These are phyloP conservation scores for Boletus subcaerulescens DNA, from an alignment of 768 basidiomycete species.

Conservation along the genomic window DNA sequence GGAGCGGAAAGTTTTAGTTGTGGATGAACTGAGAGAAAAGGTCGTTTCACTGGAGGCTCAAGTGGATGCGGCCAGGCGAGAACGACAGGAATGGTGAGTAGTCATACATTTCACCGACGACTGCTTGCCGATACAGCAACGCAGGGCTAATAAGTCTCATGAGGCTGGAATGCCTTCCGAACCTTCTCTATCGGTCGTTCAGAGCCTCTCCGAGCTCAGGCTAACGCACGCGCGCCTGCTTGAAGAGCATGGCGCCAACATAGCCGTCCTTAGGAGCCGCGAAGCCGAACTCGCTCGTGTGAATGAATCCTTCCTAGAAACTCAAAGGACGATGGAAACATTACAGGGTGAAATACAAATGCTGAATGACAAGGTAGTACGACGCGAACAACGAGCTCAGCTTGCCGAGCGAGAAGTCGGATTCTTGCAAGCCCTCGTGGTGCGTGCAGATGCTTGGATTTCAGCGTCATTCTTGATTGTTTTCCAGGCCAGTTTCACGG, in stretches of 20 bases:
- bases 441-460: conserved; percentile 32
- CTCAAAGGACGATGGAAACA: conserved; percentile 30
- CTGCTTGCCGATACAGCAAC: not conserved
- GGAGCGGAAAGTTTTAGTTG: conserved; percentile 47
- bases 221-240: conserved; percentile 60
- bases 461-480: not conserved
- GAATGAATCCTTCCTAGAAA: conserved; percentile 37
- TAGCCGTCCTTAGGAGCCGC: conserved; percentile 50
- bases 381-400: conserved; percentile 38
- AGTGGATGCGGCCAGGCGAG: conserved; percentile 55
- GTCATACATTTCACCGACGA: not conserved
- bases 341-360: conserved; percentile 38
- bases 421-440: conserved; percentile 67
- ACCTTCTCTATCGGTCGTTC: conserved; percentile 53
- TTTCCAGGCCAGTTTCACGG: conserved; percentile 57
- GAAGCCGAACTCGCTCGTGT: conserved; percentile 49
- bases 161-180: conserved; percentile 39
- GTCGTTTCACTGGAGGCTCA: conserved; percentile 61
- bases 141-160: conserved; percentile 39
- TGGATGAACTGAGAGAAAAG: conserved; percentile 55
- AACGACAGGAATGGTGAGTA: conserved; percentile 58
- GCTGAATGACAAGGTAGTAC: conserved; percentile 37
- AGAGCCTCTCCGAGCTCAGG: conserved; percentile 57
- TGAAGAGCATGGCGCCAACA: conserved; percentile 61
- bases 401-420: conserved; percentile 59